Evolutionary conservation across 306 rosid species (phyloP).

Genomic region (Alnus glutinosa): DNA sequence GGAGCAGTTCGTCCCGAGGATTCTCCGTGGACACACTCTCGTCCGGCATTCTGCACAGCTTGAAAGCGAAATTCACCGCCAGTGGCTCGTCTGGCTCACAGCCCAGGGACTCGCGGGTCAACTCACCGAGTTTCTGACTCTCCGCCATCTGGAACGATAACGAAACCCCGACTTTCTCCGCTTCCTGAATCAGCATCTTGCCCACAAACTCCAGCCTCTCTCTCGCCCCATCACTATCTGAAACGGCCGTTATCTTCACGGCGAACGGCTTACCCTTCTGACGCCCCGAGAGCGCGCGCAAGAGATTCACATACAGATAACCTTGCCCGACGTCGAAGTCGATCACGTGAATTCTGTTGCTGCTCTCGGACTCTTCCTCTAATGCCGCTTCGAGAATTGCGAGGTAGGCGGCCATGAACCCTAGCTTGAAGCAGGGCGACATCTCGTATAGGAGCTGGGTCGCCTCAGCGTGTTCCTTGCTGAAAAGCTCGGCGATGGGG

Average conservation of each 20-base stretch:
- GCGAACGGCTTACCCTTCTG: conserved; percentile 15
- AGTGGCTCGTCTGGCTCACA: conserved; percentile 57
- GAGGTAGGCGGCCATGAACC: conserved; percentile 71
- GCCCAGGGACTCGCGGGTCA: conserved; percentile 74
- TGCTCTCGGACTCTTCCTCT: conserved; percentile 35
- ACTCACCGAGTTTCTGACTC: conserved; percentile 48
- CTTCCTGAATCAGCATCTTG: conserved; percentile 39
- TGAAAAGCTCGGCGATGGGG: conserved; percentile 44
- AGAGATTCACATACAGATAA: conserved; percentile 51
- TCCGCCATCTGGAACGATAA: conserved; percentile 36
- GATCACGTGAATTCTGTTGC: conserved; percentile 56
- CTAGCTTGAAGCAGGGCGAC: conserved; percentile 56
- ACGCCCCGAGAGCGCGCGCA: conserved; percentile 48
- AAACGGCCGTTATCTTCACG: conserved; percentile 55
- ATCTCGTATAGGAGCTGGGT: conserved; percentile 60
- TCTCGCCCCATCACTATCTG: conserved; percentile 38
- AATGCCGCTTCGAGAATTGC: conserved; percentile 79
- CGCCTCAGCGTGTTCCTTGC: conserved; percentile 60
- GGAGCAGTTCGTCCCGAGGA: conserved; percentile 74
- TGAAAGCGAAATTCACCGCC: conserved; percentile 78
- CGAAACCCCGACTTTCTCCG: conserved; percentile 31
- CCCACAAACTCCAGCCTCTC: conserved; percentile 42
- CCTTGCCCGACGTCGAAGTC: conserved; percentile 89
- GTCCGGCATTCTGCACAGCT: conserved; percentile 64
- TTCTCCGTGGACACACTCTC: conserved; percentile 96